Base-by-base conservation (phyloP, 1,284 basidiomycete genomes). In the Afroboletus lepidellus region DNA sequence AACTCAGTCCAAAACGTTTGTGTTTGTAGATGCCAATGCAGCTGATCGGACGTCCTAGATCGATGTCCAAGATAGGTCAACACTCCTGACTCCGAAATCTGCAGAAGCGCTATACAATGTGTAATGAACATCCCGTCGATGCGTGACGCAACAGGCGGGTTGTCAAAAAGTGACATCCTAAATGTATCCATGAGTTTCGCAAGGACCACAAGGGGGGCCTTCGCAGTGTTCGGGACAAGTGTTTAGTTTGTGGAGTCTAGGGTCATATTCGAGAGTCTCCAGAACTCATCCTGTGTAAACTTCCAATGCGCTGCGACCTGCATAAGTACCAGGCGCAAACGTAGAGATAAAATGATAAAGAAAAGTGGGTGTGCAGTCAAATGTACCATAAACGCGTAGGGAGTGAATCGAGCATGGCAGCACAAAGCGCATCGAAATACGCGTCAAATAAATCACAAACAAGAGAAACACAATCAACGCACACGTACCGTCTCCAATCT, bases 121-220 rank as follows among this genome's bases (percentile, higher is more conserved):
- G 66, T 50, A 3, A 59, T 55, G 15, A 81, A 63, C 6, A 79
- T 64, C 1, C 59, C 57, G 54, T 87, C 81, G n/a, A 81, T 63
- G 20, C 67, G 66, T 62, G 71, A 56, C 13, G 74, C 58, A 41
- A 80, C 69, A 13, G 60, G 58, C 4, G 34, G 54, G 39, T 80
- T 71, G 3, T 63, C 52, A 53, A 80, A 80, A 16, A 83, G 55
- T 0, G 56, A 47, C 2, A 57, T n/a, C 3, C 67, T 64, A 37
- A 71, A 69, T n/a, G 56, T 55, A 44, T 64, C 44, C 47, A 71
- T 49, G 8, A 69, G 24, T 39, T 56, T 62, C 16, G 58, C 41
- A 8, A 69, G 52, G 23, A 52, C 51, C 15, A 45, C 45, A 11
- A 69, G 12, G 18, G 54, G 38, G 18, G 41, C 42, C 37, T 41